Percentiles rank a stretch among this genome's conserved stretches.
phyloP scores from a whole-genome alignment of 305 asterid genomes.

The Petunia hybrid region DNA sequence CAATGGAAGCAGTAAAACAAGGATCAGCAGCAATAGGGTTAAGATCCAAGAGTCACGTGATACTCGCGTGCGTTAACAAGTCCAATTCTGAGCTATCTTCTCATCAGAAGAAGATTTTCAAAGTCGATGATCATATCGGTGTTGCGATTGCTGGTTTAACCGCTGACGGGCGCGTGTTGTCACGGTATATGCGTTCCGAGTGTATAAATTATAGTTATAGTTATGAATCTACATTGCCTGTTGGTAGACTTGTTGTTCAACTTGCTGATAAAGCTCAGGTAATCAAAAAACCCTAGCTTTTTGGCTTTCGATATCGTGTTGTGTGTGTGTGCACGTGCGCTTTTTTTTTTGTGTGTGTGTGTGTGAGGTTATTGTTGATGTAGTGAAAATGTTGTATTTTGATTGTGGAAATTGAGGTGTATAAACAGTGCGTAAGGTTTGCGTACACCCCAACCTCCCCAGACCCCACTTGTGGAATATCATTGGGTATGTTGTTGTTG shows the following conservation, averaged over 20 bases:
- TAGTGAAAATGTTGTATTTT: background rate
- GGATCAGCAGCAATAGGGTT: slow-evolving; percentile 96
- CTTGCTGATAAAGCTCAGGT: slow-evolving; percentile 98
- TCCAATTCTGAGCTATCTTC: slow-evolving; percentile 89
- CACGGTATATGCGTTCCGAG: slow-evolving; percentile 90
- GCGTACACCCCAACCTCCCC: too few relatives aligned
- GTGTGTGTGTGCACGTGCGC: background rate
- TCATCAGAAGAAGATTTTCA: slow-evolving; percentile 96
- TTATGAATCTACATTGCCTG: slow-evolving; percentile 82
- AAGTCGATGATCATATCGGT: slow-evolving; percentile 95
- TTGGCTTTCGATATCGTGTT: background rate
- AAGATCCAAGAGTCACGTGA: slow-evolving; percentile 91
- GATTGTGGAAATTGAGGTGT: background rate
- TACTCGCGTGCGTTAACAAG: slow-evolving; percentile 83
- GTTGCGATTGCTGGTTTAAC: slow-evolving; percentile 95
- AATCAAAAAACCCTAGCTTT: slow-evolving; percentile 26
- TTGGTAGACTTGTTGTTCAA: slow-evolving; percentile 95
- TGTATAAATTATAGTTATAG: slow-evolving; percentile 78
- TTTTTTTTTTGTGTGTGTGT: too few relatives aligned
- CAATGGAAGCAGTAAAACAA: slow-evolving; percentile 98
- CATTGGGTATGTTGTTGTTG: too few relatives aligned
- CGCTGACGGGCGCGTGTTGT: slow-evolving; percentile 91
- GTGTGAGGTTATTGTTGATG: background rate
- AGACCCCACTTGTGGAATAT: too few relatives aligned
- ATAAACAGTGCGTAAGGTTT: too few relatives aligned